Evolutionary conservation across 192 early-diverging fungal genomes (phyloP).

Genomic region (Entomortierella parvispora): DNA sequence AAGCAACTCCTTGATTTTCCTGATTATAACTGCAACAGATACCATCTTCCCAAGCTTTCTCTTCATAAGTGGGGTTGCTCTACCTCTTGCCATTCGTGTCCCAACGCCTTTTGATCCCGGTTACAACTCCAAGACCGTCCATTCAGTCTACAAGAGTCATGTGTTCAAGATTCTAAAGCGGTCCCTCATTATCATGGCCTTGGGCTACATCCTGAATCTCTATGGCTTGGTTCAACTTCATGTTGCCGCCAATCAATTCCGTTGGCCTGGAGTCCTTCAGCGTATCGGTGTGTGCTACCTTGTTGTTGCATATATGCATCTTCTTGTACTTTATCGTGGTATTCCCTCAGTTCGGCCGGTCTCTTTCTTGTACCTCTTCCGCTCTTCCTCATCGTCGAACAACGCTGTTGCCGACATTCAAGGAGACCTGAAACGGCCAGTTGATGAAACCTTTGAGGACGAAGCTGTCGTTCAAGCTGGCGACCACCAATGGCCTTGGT

Average conservation of each 20-base stretch:
- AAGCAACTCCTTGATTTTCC: neutral
- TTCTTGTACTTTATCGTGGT: slow-evolving; percentile 31
- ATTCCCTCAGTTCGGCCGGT: slow-evolving; percentile 22
- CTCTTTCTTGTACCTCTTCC: slow-evolving; percentile 16
- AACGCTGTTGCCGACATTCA: neutral
- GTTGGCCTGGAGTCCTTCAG: slow-evolving; percentile 59
- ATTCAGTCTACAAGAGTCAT: slow-evolving; percentile 5
- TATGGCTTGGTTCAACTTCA: slow-evolving; percentile 37
- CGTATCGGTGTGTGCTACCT: slow-evolving; percentile 63
- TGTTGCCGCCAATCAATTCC: slow-evolving; percentile 26
- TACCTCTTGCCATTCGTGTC: slow-evolving; percentile 32
- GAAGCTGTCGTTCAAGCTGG: neutral
- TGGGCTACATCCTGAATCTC: slow-evolving; percentile 56
- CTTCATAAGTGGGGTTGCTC: slow-evolving; percentile 61
- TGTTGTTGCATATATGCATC: slow-evolving; percentile 39
- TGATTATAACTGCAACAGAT: slow-evolving; percentile 33
- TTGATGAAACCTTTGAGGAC: neutral
- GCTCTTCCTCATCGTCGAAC: neutral
- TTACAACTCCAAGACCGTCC: slow-evolving; percentile 5
- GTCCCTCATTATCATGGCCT: slow-evolving; percentile 40
- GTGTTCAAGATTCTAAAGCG: slow-evolving; percentile 45
- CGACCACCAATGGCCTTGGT: slow-evolving; percentile 34
- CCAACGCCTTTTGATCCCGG: neutral
- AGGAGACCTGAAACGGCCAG: neutral
- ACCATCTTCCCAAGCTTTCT: slow-evolving; percentile 68